phyloP scores from a whole-genome alignment of 257 asterid species.

The Solanum chiquidenum region DNA sequence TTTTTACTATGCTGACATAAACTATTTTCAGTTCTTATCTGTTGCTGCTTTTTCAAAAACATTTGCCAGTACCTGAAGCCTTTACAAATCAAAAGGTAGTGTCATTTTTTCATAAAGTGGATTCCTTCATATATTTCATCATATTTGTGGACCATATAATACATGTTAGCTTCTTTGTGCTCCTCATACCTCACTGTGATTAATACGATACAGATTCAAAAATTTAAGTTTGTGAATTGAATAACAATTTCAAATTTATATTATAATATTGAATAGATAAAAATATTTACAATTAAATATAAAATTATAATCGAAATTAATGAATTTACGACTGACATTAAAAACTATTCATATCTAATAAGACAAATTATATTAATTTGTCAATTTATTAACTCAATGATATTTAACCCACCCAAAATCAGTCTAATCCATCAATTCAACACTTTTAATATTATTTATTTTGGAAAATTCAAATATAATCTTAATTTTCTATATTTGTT shows the following conservation, averaged over 20 bases:
- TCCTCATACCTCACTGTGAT: not conserved
- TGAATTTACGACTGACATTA: not conserved
- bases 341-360: not conserved
- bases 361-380: too few relatives aligned
- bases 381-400: too few relatives aligned
- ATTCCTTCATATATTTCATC: not conserved
- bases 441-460: not conserved
- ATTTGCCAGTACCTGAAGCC: not conserved
- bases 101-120: not conserved
- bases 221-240: too few relatives aligned
- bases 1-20: not conserved
- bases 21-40: not conserved
- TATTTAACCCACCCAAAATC: too few relatives aligned
- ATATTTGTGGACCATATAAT: not conserved
- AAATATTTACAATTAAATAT: too few relatives aligned
- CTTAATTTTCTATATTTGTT: not conserved
- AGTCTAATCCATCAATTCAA: too few relatives aligned
- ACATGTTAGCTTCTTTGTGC: not conserved
- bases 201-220: not conserved
- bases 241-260: too few relatives aligned
- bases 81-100: not conserved
- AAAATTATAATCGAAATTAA: not conserved
- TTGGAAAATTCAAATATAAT: not conserved
- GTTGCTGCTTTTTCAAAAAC: not conserved
- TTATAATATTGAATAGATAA: too few relatives aligned